Base-by-base conservation (phyloP, 495 filamentous ascomycete genomes). In the Polyplosphaeria fusca region DNA sequence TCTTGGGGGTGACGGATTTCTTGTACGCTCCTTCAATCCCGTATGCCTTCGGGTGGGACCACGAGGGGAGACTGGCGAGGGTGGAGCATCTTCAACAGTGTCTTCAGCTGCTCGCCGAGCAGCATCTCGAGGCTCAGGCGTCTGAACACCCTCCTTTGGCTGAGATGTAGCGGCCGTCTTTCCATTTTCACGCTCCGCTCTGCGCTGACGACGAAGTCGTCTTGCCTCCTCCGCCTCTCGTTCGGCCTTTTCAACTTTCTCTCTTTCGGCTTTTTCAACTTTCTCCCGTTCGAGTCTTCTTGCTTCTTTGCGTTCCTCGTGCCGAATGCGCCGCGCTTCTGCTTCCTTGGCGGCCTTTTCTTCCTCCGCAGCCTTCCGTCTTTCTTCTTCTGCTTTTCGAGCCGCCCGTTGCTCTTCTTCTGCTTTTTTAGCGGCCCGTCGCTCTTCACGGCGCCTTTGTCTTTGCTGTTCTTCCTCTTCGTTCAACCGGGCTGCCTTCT, bases 401-500 rank as follows among this genome's bases (percentile, higher is more conserved):
- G 12, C 26, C 45, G 3, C 5, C 18, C 13, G 3, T 37, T 41
- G 23, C 38, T 39, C 27, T 39, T 46, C 52, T 47, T 55, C 40
- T 2, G n/a, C 52, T 16, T 35, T 47, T 14, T 38, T 32, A 7
- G 13, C n/a, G n/a, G 14, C 27, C 5, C 27, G 23, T 22, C 52
- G 45, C 25, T 43, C 45, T 25, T 50, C 84, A 83, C 64, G 89
- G 84, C 68, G 87, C 89, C 59, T 89, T 86, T 22, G 82, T 85
- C 69, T 91, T 94, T 35, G 82, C 71, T 43, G 84, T 20, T 58
- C 54, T n/a, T 58, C 54, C 24, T 48, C 83, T 69, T 83, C 87
- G 73, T 90, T 92, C 53, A 86, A 81, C 27, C 80, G 76, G 66
- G 84, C 81, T 16, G 84, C 86, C 59, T 87, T 77, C 30, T 44